Conservation (phyloP, 176 grass and related monocot species). For the Dendrocalamus sinicus region DNA sequence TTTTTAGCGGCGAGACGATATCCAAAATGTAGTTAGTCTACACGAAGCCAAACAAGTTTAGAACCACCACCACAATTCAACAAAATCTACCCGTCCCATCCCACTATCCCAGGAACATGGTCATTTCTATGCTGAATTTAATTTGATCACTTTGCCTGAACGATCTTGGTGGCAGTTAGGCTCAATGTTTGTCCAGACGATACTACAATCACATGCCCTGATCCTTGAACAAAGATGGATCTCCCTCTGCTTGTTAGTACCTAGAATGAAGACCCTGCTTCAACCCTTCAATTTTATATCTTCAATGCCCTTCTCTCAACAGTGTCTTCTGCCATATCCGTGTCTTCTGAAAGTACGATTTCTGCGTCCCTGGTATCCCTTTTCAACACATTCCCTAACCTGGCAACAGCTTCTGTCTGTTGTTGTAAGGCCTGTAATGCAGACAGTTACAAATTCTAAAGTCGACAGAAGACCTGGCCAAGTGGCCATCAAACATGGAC, state of each 20-base stretch:
- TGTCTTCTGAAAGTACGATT: slow-evolving; percentile 76
- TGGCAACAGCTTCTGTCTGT: slow-evolving; percentile 90
- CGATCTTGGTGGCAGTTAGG: neutral
- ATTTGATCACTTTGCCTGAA: neutral
- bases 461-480: slow-evolving; percentile 2
- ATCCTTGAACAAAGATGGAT: neutral
- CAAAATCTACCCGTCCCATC: slow-evolving; percentile 4
- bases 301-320: slow-evolving; percentile 37
- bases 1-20: neutral
- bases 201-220: neutral
- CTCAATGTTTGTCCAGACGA: neutral
- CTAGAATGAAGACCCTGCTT: neutral
- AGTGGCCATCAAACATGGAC: neutral
- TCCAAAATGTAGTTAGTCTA: slow-evolving; percentile 14
- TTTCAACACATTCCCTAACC: slow-evolving; percentile 88
- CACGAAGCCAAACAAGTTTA: neutral
- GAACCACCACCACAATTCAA: neutral
- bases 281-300: slow-evolving; percentile 23
- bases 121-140: slow-evolving; percentile 31
- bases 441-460: slow-evolving; percentile 1
- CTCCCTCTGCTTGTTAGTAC: slow-evolving; percentile 8
- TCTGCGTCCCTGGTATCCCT: slow-evolving; percentile 84
- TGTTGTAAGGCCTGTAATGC: slow-evolving; percentile 71
- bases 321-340: slow-evolving; percentile 52
- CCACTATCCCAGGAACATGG: slow-evolving; percentile 16